Evolutionary conservation across 2,329 filamentous ascomycete species (phyloP).

Genomic region (Akanthomyces muscarius): DNA sequence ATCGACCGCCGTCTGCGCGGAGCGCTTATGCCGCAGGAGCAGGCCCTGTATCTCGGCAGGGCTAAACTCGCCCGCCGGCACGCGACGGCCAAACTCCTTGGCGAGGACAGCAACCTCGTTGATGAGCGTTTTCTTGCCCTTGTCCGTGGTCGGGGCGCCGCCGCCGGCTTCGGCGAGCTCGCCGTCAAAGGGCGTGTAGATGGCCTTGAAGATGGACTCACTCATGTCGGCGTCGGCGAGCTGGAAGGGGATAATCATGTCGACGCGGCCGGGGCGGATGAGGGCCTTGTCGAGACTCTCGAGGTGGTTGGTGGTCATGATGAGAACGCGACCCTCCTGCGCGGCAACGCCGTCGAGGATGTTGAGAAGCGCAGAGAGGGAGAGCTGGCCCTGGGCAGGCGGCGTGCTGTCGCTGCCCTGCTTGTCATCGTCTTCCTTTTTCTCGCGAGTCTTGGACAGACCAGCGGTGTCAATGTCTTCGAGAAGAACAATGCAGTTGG

Average conservation of each 20-base stretch:
- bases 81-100: conserved; percentile 42
- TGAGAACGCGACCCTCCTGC: conserved; percentile 58
- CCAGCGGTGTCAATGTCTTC: conserved; percentile 75
- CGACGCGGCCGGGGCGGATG: conserved; percentile 59
- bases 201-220: conserved; percentile 53
- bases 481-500: conserved; percentile 67
- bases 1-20: conserved; percentile 45
- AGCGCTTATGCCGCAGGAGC: conserved; percentile 53
- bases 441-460: conserved; percentile 56
- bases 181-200: conserved; percentile 50
- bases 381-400: conserved; percentile 42
- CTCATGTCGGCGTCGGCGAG: conserved; percentile 51
- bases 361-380: conserved; percentile 74
- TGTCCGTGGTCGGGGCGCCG: neutral
- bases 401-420: conserved; percentile 19
- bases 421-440: conserved; percentile 23
- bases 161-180: conserved; percentile 24
- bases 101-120: conserved; percentile 45
- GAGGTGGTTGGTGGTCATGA: conserved; percentile 64
- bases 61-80: conserved; percentile 55
- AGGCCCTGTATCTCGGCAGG: conserved; percentile 59
- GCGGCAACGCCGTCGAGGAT: conserved; percentile 71
- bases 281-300: conserved; percentile 60
- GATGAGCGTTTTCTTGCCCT: conserved; percentile 21
- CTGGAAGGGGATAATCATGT: conserved; percentile 56